Evolutionary conservation across 768 basidiomycete genomes (phyloP), one percentile per base, ranked within the genome.

Genomic region (Tulasnella sp.): DNA sequence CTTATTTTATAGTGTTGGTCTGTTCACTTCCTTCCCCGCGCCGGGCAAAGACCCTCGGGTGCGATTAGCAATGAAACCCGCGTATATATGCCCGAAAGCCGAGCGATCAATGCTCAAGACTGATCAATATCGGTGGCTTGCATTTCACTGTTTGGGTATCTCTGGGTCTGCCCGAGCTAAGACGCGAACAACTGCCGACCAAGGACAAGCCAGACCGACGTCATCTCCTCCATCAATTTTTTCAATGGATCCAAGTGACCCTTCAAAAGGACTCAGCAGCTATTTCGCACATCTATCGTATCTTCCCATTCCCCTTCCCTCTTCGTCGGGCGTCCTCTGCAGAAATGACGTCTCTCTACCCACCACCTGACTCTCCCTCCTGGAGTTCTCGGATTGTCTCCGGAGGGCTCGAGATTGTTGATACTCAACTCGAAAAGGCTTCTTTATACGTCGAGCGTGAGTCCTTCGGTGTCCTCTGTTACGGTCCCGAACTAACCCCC

Each of bases 391-490:
- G 46, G 46, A 50, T 76, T 18, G 37, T 78, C 14, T 48, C 41
- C 22, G 60, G 58, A 31, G 77, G 77, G 14, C 60, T 78, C 31
- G 42, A 78, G n/a, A 60, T 64, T n/a, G 77, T 78, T 18, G 77
- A 78, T 69, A 31, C 41, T 31, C 42, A 48, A 7, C 77, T 78
- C 0, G 50, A 72, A 44, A 78, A 48, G 22, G 69, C 77, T 28
- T 64, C 77, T 22, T n/a, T 24, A 37, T 78, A 69, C 40, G 77
- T 58, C 60, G 77, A 78, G 40, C 50, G 77, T 78, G 44, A 64
- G 77, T 48, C 40, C 11, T 34, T 24, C 18, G 9, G 34, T 18
- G 31, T 40, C n/a, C 41, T 3, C 40, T 78, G 34, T 20, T 28
- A 72, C 0, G 16, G 9, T 41, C 34, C 77, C 60, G 44, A 46